A percentile compares a stretch with the other conserved stretches of the same genome.
Conservation (phyloP, 2,329 filamentous ascomycete species). For the Pseudogymnoascus sp. region DNA sequence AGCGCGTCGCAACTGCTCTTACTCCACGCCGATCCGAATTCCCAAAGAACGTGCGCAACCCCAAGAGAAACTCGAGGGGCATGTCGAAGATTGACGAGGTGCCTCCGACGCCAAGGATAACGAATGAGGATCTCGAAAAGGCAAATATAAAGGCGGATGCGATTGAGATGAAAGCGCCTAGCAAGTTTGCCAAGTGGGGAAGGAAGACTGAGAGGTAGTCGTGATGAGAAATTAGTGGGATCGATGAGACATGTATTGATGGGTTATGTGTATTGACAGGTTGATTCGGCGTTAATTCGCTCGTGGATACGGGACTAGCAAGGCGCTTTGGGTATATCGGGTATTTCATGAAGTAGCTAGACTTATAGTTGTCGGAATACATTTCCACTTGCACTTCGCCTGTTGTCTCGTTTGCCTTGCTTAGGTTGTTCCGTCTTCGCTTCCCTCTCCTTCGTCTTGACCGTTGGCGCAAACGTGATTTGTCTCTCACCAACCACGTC, state of each 20-base stretch:
- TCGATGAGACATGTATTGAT: slow-evolving; percentile 6
- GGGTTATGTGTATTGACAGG: not conserved
- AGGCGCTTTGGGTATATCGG: slow-evolving; percentile 11
- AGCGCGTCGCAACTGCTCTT: slow-evolving; percentile 52
- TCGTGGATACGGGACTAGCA: slow-evolving; percentile 3
- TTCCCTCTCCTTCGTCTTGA: slow-evolving; percentile 42
- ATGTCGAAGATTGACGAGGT: slow-evolving; percentile 46
- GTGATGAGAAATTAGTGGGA: not conserved
- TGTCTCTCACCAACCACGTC: slow-evolving; percentile 57
- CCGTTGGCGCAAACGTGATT: slow-evolving; percentile 65
- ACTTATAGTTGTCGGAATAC: slow-evolving; percentile 60
- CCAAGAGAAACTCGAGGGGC: slow-evolving; percentile 33
- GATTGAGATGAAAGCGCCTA: slow-evolving; percentile 27
- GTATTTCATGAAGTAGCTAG: slow-evolving; percentile 22
- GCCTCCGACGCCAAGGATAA: slow-evolving; percentile 50
- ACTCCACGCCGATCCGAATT: slow-evolving; percentile 58
- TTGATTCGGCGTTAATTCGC: not conserved
- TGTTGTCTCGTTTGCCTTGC: slow-evolving; percentile 31
- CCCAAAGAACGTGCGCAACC: slow-evolving; percentile 46
- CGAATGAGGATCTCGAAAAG: slow-evolving; percentile 53
- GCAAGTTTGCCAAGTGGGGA: slow-evolving; percentile 26
- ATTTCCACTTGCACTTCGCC: slow-evolving; percentile 70
- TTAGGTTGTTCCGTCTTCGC: slow-evolving; percentile 20
- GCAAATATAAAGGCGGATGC: slow-evolving; percentile 31
- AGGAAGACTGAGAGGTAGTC: slow-evolving; percentile 22